Evolutionary conservation across 768 basidiomycete genomes (phyloP), one percentile per base, ranked within the genome.

Genomic region (Boletus pseudo-olivaceus): DNA sequence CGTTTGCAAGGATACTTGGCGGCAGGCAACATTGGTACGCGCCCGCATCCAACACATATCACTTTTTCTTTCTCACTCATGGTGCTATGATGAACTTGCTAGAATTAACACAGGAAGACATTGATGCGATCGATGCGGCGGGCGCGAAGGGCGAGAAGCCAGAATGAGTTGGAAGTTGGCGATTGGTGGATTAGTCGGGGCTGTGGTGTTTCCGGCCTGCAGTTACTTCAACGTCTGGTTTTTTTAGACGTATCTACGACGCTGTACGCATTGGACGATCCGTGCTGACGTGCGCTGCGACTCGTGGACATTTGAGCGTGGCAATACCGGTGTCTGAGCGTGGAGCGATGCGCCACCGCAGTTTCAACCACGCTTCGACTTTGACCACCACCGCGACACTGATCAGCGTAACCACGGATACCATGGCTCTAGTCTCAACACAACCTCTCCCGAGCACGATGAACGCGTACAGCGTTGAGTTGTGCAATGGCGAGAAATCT

Each of bases 1-100:
- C 78, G 90, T 12, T 71, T 92, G 23, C 72, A 85, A 62, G 81
- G 85, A 11, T 92, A 92, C 65, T 72, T 89, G 35, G 72, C 71
- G 40, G 85, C 84, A 1, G 88, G 82, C 0, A 85, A 91, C 61
- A 68, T 91, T 11, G 56, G 85, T 85, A 39, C 14, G 53, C 11
- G 10, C 12, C 4, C 10, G 37, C 4, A 20, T 30, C 32, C 35
- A 17, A 12, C 26, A n/a, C n/a, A n/a, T n/a, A n/a, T 10, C 17
- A 26, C 23, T 15, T 1, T 6, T 15, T 29, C 11, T 29, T 40
- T 20, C 20, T 30, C 7, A 26, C 35, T 51, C 20, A 4, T 8
- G 3, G 4, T 47, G n/a, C 7, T 9, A 14, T 47, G 20, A 23
- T 19, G 29, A 30, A 30, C 17, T 30, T 32, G 23, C 0, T 60